These are phyloP conservation scores for Cyclocybe cylindracea DNA, from an alignment of 768 basidiomycete species.

Conservation along the genomic window DNA sequence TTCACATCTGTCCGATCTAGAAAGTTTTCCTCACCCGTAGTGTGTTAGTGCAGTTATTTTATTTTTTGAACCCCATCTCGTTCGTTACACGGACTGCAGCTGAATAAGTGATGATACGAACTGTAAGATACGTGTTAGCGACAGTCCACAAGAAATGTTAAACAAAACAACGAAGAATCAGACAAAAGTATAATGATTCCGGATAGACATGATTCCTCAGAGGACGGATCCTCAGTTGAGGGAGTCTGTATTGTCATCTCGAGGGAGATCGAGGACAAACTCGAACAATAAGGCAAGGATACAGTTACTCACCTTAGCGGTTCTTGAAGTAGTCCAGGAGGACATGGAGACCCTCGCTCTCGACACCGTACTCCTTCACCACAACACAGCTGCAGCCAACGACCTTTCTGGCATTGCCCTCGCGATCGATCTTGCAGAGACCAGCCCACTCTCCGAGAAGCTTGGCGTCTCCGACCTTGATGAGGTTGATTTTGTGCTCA, in stretches of 20 bases:
- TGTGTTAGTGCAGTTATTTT: slow-evolving; percentile 1
- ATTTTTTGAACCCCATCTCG: not conserved
- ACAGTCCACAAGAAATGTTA: not conserved
- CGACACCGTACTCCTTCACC: slow-evolving; percentile 95
- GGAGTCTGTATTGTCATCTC: slow-evolving; percentile 92
- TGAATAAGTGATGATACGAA: too few relatives aligned
- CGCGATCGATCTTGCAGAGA: slow-evolving; percentile 99
- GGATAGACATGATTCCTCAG: slow-evolving; percentile 82
- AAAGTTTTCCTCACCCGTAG: too few relatives aligned
- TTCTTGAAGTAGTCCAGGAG: slow-evolving; percentile 96
- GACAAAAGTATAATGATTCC: slow-evolving; percentile 83
- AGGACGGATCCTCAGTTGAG: slow-evolving; percentile 75
- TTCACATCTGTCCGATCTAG: too few relatives aligned
- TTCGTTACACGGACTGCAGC: not conserved
- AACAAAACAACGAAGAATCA: slow-evolving; percentile 42
- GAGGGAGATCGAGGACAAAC: slow-evolving; percentile 12
- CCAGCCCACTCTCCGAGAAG: slow-evolving; percentile 98
- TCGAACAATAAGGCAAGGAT: slow-evolving; percentile 5
- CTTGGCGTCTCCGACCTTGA: slow-evolving; percentile 99
- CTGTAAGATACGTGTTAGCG: slow-evolving; percentile 10
- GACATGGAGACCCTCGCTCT: slow-evolving; percentile 94
- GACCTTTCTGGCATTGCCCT: slow-evolving; percentile 97
- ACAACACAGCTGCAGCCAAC: slow-evolving; percentile 94
- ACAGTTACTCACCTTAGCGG: slow-evolving; percentile 56
- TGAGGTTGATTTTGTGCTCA: slow-evolving; percentile 99